Base-by-base conservation (phyloP, 331 rosid genomes). In the Pyrus hybrid region DNA sequence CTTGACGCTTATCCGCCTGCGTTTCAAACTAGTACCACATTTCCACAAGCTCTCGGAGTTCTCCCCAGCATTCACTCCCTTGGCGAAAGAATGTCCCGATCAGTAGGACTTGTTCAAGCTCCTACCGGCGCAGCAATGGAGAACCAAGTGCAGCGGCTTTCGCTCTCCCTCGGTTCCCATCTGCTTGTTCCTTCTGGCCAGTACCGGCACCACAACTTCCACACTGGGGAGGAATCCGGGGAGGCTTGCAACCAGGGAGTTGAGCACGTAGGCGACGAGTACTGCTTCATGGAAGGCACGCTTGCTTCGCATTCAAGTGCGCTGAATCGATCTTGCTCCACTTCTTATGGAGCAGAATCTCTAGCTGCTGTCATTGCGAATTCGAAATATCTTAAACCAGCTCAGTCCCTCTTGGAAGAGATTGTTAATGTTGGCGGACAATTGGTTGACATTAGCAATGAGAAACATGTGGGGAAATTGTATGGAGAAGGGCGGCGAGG, bases 91-190 rank as follows among this genome's bases (percentile, higher is more conserved):
- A 74, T 87, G 81, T 81, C 89, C 30, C 85, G 83, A 58, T 63
- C 89, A 62, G 63, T 84, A 35, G 84, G 79, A 77, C 86, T 85
- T 76, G 76, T 87, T 64, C 91, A 83, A 84, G 82, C 84, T 76
- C 81, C 87, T 35, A 93, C 90, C 21, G 91, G 88, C 37, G 72
- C 88, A n/a, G 69, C 91, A 43, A 82, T 76, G 51, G 86, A 82
- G 70, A 82, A 77, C 66, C 91, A 82, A 41, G 72, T 79, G 11
- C 94, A 83, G 49, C 84, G 91, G 21, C 86, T 90, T 17, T 90
- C 97, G 3, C 89, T 92, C 14, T 92, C 97, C 72, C 87, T 92
- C 72, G 86, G 91, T 60, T 86, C 97, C 74, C 90, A 87, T 70
- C 74, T 90, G 87, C 82, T 90, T 74, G 84, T 87, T 61, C 85